Evolutionary conservation across 2,329 filamentous ascomycete species (phyloP), one percentile per base, ranked within the genome.

Genomic region (Tolypocladium nubicola): DNA sequence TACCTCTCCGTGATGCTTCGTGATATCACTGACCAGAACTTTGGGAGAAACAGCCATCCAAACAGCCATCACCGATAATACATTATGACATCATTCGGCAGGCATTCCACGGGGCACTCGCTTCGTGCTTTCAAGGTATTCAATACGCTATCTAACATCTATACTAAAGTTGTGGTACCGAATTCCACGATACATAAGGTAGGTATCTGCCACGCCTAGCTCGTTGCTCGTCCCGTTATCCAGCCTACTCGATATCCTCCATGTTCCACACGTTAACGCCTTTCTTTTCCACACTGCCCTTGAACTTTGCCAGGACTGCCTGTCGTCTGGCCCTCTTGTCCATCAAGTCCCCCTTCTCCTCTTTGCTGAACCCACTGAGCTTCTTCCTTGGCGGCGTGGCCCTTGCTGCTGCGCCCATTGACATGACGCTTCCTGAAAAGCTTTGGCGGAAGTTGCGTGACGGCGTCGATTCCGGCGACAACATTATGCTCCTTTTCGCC

Each of bases 341-440:
- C 69, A 78, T 82, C 57, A 86, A 67, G 35, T 75, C 75, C 35
- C 71, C 71, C 72, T 84, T 86, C 66, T 87, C 85, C 55, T 79
- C 76, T 38, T 75, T 72, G 58, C 77, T 83, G 62, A 83, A 87
- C 21, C 82, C 82, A 59, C 77, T 84, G 57, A 86, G 64, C 74
- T 85, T 86, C 73, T 82, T 85, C 49, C 82, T 73, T 2, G 81
- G 79, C 33, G 81, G 75, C 23, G 79, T 79, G 13, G 67, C 65
- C 60, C 67, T 67, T 21, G 59, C 70, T 64, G 72, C 70, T 23
- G 68, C 68, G 3, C 75, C 67, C 16, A 80, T 74, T 14, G 74
- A 76, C 33, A 77, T 71, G 43, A 65, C 60, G 49, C 66, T 70
- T 1, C 67, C 67, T 5, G 68, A 67, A 5, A 73, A 59, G 58